Evolutionary conservation across 495 filamentous ascomycete species (phyloP).

Genomic region (Xylaria grammica): DNA sequence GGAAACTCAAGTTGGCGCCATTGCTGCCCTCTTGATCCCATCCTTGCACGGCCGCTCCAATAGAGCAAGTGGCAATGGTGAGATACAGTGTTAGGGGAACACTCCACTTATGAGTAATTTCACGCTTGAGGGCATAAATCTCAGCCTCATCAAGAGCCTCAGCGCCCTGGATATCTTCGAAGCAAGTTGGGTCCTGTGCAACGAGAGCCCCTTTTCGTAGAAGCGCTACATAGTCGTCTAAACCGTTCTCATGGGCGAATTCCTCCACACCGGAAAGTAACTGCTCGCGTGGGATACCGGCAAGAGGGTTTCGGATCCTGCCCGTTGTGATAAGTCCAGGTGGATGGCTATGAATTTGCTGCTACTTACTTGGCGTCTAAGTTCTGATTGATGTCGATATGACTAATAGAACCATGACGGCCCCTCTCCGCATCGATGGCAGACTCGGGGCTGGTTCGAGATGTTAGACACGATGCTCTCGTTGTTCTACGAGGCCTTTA

Average conservation of each 20-base stretch:
- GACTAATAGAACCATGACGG: slow-evolving; percentile 31
- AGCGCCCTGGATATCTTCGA: slow-evolving; percentile 52
- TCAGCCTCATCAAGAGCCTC: slow-evolving; percentile 63
- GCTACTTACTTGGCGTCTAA: slow-evolving; percentile 52
- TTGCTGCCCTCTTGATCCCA: slow-evolving; percentile 81
- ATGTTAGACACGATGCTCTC: not conserved
- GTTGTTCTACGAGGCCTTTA: not conserved
- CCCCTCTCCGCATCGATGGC: slow-evolving; percentile 27
- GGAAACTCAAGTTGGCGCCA: slow-evolving; percentile 70
- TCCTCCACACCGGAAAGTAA: slow-evolving; percentile 61
- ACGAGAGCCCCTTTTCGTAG: slow-evolving; percentile 68
- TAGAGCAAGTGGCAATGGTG: slow-evolving; percentile 71
- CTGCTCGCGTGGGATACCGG: slow-evolving; percentile 55
- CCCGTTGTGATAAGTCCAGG: slow-evolving; percentile 9
- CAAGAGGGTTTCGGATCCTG: slow-evolving; percentile 66
- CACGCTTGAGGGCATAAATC: slow-evolving; percentile 56
- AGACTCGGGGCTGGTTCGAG: not conserved
- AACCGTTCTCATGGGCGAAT: slow-evolving; percentile 54
- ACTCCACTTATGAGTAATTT: slow-evolving; percentile 67
- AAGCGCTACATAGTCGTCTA: slow-evolving; percentile 50
- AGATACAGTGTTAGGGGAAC: slow-evolving; percentile 69
- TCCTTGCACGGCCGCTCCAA: slow-evolving; percentile 73
- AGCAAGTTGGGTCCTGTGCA: slow-evolving; percentile 62
- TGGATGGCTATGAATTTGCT: not conserved
- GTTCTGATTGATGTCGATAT: slow-evolving; percentile 58